Evolutionary conservation across 768 basidiomycete species (phyloP).

Genomic region (Suillus alpinus): DNA sequence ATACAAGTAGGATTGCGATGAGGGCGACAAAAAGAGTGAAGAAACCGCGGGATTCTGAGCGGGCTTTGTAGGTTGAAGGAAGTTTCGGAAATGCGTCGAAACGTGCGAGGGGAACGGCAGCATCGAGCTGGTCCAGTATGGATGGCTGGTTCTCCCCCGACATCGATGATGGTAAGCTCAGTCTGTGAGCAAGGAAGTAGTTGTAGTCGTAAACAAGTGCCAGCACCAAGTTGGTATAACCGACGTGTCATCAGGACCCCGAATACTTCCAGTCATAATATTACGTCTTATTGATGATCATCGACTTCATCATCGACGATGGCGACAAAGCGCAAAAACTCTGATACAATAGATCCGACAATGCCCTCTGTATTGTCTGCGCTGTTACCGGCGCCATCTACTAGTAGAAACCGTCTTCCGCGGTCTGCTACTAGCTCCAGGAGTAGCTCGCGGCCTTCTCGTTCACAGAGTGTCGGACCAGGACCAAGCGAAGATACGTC

Average conservation of each 20-base stretch:
- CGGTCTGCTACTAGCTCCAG: slow-evolving; percentile 7
- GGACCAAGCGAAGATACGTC: neutral
- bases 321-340: neutral
- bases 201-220: neutral
- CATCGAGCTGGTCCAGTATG: slow-evolving; percentile 63
- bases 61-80: slow-evolving; percentile 75
- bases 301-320: neutral
- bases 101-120: slow-evolving; percentile 58
- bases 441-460: slow-evolving; percentile 1
- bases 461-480: neutral
- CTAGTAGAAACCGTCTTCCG: slow-evolving; percentile 6
- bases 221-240: neutral
- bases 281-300: neutral
- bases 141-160: slow-evolving; percentile 24
- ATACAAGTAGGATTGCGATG: slow-evolving; percentile 68
- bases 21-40: slow-evolving; percentile 70
- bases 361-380: neutral
- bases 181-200: neutral
- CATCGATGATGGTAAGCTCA: slow-evolving; percentile 10
- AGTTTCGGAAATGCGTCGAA: slow-evolving; percentile 91
- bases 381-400: slow-evolving; percentile 6
- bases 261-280: neutral
- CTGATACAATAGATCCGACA: slow-evolving; percentile 8
- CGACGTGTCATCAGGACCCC: slow-evolving; percentile 1
- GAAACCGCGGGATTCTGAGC: slow-evolving; percentile 78